A percentile compares a stretch with the other conserved stretches of the same genome.
Evolutionary conservation across 2,329 filamentous ascomycete genomes (phyloP).

Genomic region (Hypomyces rosellus): DNA sequence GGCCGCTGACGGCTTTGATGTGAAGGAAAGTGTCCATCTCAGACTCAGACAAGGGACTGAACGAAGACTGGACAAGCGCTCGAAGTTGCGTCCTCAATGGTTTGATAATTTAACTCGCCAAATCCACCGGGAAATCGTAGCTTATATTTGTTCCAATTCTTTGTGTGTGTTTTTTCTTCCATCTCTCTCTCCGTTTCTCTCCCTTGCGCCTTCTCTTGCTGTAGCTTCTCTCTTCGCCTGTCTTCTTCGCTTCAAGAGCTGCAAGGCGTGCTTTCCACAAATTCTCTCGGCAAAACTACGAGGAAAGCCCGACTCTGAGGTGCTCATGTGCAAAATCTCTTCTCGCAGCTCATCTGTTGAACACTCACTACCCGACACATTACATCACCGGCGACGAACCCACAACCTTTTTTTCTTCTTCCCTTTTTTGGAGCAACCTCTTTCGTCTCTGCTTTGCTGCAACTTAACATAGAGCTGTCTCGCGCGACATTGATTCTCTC

Average conservation of each 20-base stretch:
- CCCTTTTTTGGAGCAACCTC: not conserved
- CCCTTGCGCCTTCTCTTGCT: too few relatives aligned
- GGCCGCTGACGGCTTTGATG: not conserved
- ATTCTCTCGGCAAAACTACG: not conserved
- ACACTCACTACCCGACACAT: too few relatives aligned
- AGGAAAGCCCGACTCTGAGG: not conserved
- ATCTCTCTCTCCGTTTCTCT: not conserved
- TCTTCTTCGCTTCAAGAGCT: not conserved
- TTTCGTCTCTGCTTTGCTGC: not conserved
- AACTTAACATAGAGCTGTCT: not conserved
- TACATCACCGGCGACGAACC: too few relatives aligned
- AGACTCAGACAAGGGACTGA: not conserved
- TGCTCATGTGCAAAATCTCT: not conserved
- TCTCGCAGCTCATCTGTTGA: not conserved
- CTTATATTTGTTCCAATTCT: conserved; percentile 1
- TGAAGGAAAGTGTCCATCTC: not conserved
- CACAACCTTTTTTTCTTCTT: not conserved
- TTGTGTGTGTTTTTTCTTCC: not conserved
- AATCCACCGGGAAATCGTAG: conserved; percentile 5
- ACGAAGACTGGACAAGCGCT: not conserved
- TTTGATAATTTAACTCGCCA: not conserved
- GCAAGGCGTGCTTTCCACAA: not conserved
- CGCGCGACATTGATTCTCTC: not conserved
- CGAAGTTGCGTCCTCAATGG: not conserved
- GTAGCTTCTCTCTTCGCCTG: not conserved